These are phyloP conservation scores for Rhodotorula sp. DNA, from an alignment of 1,284 basidiomycete species.

Conservation along the genomic window DNA sequence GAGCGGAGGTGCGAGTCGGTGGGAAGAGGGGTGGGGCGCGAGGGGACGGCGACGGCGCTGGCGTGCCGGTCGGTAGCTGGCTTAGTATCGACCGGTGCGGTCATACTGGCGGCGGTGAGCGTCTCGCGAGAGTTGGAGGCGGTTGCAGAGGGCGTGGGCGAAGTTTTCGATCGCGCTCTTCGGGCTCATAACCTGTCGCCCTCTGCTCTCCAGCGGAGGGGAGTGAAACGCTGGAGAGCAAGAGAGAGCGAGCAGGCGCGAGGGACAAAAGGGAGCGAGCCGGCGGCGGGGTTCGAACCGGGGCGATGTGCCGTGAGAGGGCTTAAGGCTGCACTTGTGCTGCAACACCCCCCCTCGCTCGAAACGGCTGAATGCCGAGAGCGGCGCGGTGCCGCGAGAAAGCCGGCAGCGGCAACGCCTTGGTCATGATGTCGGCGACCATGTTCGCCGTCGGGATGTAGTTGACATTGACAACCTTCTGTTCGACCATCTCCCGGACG, in stretches of 20 bases:
- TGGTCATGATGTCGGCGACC: constrained; percentile 11
- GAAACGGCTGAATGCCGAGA: not conserved
- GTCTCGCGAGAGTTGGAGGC: no score
- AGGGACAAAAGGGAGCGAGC: no score
- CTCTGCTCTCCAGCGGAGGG: not conserved
- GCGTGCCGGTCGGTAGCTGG: no score
- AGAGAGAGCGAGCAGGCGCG: not conserved
- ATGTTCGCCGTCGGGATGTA: constrained; percentile 1
- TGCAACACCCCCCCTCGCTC: constrained; percentile 17
- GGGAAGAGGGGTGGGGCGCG: not conserved
- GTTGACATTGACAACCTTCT: not conserved
- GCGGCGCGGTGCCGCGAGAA: not conserved
- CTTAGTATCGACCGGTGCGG: no score
- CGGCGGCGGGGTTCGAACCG: no score
- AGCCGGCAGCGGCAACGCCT: constrained; percentile 2
- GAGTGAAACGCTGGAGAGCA: not conserved
- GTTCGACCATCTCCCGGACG: constrained; percentile 2
- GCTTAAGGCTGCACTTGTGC: no score
- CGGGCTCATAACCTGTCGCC: no score
- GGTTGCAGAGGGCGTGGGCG: no score
- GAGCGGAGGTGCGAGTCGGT: not conserved
- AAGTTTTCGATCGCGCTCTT: not conserved
- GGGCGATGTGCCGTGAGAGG: no score
- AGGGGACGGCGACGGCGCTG: not conserved
- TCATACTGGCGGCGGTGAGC: no score